Percentiles rank a stretch among this genome's conserved stretches.
Conservation (phyloP, 129 eudicot species). For the Tagetes patula region DNA sequence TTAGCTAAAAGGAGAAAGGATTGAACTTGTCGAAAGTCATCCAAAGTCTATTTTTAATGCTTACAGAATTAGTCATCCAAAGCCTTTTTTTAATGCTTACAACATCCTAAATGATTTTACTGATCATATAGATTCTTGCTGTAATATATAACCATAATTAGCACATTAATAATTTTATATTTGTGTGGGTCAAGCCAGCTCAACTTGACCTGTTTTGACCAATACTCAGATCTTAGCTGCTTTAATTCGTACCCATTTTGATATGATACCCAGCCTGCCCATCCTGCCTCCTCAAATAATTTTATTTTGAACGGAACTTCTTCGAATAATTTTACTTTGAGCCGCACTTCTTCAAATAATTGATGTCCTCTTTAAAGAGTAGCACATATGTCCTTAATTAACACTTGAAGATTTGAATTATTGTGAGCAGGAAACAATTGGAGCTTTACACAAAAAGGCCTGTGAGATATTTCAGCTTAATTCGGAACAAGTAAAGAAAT, state of each 20-base stretch:
- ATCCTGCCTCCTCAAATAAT: neutral
- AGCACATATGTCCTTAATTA: neutral
- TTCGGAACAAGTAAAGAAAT: slow-evolving; percentile 62
- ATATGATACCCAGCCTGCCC: neutral
- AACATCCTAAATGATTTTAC: too few relatives aligned
- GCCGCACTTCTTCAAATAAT: neutral
- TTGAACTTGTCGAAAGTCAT: neutral
- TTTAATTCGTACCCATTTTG: neutral
- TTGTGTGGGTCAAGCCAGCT: neutral
- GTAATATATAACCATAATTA: neutral
- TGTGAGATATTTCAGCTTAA: slow-evolving; percentile 75
- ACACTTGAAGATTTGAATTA: slow-evolving; percentile 10
- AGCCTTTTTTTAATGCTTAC: neutral
- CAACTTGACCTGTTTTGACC: neutral
- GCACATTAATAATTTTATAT: neutral
- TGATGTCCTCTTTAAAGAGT: neutral
- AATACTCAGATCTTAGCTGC: neutral
- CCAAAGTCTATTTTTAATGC: slow-evolving; percentile 4
- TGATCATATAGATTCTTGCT: too few relatives aligned
- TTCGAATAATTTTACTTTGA: neutral
- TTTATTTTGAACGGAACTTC: neutral
- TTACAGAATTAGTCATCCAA: neutral
- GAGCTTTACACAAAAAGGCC: slow-evolving; percentile 76
- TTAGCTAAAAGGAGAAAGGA: slow-evolving; percentile 7
- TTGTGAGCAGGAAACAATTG: slow-evolving; percentile 75